Evolutionary conservation across 2,329 filamentous ascomycete genomes (phyloP).

Genomic region (Epichloe bromicola): DNA sequence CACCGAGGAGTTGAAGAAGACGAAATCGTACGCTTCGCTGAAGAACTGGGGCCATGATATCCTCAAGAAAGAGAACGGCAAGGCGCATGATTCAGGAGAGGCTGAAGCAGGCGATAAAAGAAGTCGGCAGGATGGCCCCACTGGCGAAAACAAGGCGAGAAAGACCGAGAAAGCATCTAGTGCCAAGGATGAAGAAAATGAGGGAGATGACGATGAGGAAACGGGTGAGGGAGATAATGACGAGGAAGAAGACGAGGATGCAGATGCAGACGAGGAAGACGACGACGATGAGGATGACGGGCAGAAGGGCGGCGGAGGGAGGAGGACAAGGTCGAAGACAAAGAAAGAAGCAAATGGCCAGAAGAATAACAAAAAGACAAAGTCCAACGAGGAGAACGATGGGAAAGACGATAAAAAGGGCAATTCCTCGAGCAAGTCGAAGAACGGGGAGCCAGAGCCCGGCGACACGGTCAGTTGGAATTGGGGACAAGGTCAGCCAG

Average conservation of each 20-base stretch:
- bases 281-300: too few species aligned
- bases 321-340: background rate
- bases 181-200: background rate
- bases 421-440: conserved; percentile 4
- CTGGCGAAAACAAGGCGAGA: conserved; percentile 19
- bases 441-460: conserved; percentile 18
- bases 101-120: conserved; percentile 16
- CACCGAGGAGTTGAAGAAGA: conserved; percentile 29
- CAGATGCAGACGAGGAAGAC: background rate
- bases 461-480: conserved; percentile 34
- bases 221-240: conserved; percentile 2
- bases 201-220: conserved; percentile 4
- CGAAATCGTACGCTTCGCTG: conserved; percentile 42
- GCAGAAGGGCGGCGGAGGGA: background rate
- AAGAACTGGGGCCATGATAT: conserved; percentile 51
- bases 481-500: conserved; percentile 29
- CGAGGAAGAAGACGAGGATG: conserved; percentile 2
- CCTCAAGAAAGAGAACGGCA: conserved; percentile 24
- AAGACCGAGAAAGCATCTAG: conserved; percentile 12
- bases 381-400: background rate
- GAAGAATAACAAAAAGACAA: background rate
- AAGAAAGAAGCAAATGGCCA: background rate
- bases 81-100: conserved; percentile 5
- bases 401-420: background rate
- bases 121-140: conserved; percentile 11